Evolutionary conservation across 1,284 basidiomycete species (phyloP), one percentile per base, ranked within the genome.

Genomic region (Sanghuangporus baumii): DNA sequence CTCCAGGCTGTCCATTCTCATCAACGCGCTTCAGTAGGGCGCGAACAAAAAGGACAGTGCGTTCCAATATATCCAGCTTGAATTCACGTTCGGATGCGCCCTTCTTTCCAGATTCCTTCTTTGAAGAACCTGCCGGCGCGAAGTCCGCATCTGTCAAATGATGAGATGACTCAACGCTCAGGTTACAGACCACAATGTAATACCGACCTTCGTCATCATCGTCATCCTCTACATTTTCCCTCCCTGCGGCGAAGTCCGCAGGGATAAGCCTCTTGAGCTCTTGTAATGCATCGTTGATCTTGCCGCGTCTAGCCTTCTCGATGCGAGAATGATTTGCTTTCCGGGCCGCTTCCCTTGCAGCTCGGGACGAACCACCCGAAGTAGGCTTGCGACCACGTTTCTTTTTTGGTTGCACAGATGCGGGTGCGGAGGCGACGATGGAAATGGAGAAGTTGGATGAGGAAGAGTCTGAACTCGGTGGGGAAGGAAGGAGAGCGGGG

Each of bases 261-360:
- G 88, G 87, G 1, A 92, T 87, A 61, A 92, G 81, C 63, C 78
- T 74, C 62, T 83, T 82, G 23, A 93, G 74, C 0, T 83, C 82
- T 4, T 86, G 78, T 8, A 93, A 79, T 0, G 90, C 88, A 55
- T 91, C 87, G 71, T 93, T 93, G 65, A 93, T 93, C 78, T 91
- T 92, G 1, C 89, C 91, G 40, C 90, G 79, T 16, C 91, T 78
- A 0, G 89, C 86, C 69, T 92, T 91, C 75, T 93, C 90, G 71
- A 93, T 93, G 62, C 91, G 85, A 9, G 88, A 90, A 69, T 93
- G 90, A 72, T 91, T 91, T 51, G 90, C 81, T 71, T 91, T 89
- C 63, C 90, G 86, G 73, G 88, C 86, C 1, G 87, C 82, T 73
- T 91, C 88, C 59, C 89, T 80, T 37, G 87, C 88, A 6, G 83